phyloP scores from a whole-genome alignment of 2,329 filamentous ascomycete species.

The Alternaria arborescens region DNA sequence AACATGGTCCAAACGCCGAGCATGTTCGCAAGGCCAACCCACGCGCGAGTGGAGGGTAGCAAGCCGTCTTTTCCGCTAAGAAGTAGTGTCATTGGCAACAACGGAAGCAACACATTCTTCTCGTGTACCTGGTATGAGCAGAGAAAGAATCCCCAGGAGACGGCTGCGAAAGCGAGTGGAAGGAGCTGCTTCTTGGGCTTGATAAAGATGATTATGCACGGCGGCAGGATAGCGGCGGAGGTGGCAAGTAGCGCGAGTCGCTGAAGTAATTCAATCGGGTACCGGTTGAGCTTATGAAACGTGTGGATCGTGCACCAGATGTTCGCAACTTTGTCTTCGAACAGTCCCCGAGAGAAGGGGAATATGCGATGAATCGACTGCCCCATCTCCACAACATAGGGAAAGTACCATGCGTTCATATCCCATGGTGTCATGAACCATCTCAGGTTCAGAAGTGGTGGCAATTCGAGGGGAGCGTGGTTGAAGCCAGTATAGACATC shows the following conservation, averaged over 20 bases:
- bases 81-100: slow-evolving; percentile 91
- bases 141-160: slow-evolving; percentile 96
- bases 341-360: slow-evolving; percentile 92
- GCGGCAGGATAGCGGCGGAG: slow-evolving; percentile 76
- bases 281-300: slow-evolving; percentile 83
- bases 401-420: slow-evolving; percentile 74
- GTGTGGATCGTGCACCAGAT: slow-evolving; percentile 96
- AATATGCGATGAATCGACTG: slow-evolving; percentile 94
- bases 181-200: slow-evolving; percentile 79
- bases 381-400: slow-evolving; percentile 76
- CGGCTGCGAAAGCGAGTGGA: slow-evolving; percentile 80
- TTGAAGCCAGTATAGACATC: slow-evolving; percentile 72
- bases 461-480: slow-evolving; percentile 39
- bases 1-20: slow-evolving; percentile 94
- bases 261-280: slow-evolving; percentile 76
- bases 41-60: slow-evolving; percentile 77
- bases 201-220: slow-evolving; percentile 80
- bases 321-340: slow-evolving; percentile 99
- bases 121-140: slow-evolving; percentile 99
- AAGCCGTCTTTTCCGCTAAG: slow-evolving; percentile 81
- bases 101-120: slow-evolving; percentile 91
- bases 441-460: slow-evolving; percentile 12
- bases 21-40: slow-evolving; percentile 96
- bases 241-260: slow-evolving; percentile 78
- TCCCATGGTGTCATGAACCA: slow-evolving; percentile 59